Evolutionary conservation across 768 basidiomycete species (phyloP), one percentile per base, ranked within the genome.

Genomic region (Boletus reticulatus): DNA sequence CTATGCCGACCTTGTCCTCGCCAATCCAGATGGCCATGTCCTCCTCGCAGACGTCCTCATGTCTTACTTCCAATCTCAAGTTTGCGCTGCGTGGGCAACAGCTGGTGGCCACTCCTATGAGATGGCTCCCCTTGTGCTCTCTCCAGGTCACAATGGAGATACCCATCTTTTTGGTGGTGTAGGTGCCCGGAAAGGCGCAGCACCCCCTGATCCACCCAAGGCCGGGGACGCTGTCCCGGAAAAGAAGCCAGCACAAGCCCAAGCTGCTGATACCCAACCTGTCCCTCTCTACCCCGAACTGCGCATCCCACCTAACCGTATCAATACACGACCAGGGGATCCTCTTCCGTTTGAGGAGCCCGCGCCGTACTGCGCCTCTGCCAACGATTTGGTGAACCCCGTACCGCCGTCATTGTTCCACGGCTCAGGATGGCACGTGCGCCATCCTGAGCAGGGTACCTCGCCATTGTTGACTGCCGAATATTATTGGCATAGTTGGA

Each of bases 311-410:
- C 78, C 81, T 0, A 79, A 82, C 32, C 81, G 92, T 9, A 87
- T 98, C 70, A 82, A 80, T 55, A 82, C 84, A 7, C 83, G 80
- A 3, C 90, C 90, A 3, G 73, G 72, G 55, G 73, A 69, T 1
- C 61, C 69, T 13, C 72, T 75, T 1, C 77, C 83, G 4, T 96
- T 89, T 70, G 84, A 90, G 68, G 97, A 98, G 72, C 83, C 96
- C 48, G 80, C 84, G 38, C 97, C 96, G 8, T 94, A 81, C 75
- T 98, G 97, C 71, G 94, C 92, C 0, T 88, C 87, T 20, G 97
- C 97, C n/a, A 96, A 98, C 72, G 95, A 99, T 70, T 79, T 98
- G 49, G 92, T 99, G 72, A 98, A 98, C 74, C 97, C 97, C 2
- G 80, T 98, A 0, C 96, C 96, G n/a, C 84, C 88, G 0, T 92